These are phyloP conservation scores for Lotmaria passim DNA, from an alignment of 208 protist genomes.

Conservation along the genomic window DNA sequence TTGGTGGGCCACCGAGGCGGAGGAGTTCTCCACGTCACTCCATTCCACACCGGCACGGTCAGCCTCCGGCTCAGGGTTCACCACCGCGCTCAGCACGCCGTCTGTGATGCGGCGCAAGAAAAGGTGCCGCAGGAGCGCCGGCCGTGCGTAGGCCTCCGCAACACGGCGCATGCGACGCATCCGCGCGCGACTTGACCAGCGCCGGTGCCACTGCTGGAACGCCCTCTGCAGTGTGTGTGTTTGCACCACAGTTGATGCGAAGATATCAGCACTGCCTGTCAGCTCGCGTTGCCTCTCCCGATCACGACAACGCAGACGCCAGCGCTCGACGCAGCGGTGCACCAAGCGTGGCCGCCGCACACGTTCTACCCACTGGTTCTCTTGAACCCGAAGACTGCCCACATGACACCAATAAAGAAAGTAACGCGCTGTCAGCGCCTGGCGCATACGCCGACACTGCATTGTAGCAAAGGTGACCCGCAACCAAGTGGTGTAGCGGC, in stretches of 20 bases:
- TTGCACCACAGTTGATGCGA: constrained; percentile 15
- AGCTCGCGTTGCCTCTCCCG: not conserved
- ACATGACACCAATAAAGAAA: constrained; percentile 7
- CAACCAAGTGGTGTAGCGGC: constrained; percentile 23
- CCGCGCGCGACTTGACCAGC: not conserved
- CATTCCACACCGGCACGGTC: not conserved
- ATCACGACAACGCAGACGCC: not conserved
- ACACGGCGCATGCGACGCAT: constrained; percentile 27
- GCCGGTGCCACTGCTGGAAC: constrained; percentile 9
- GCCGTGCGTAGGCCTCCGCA: constrained; percentile 26
- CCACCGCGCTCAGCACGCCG: constrained; percentile 11
- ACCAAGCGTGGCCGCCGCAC: not conserved
- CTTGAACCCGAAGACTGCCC: not conserved
- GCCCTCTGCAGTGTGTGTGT: not conserved
- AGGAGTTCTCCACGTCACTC: no score
- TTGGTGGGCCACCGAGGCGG: no score
- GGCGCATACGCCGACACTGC: constrained; percentile 1
- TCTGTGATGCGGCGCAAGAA: constrained; percentile 25
- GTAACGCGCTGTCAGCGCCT: not conserved
- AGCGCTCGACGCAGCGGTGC: constrained; percentile 6
- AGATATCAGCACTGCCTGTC: not conserved
- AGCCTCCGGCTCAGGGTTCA: not conserved
- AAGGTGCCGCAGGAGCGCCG: constrained; percentile 24
- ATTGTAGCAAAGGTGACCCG: constrained; percentile 13
- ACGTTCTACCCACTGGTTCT: not conserved